Conservation (phyloP, 495 filamentous ascomycete genomes). For the Sordaria brevicollis region DNA sequence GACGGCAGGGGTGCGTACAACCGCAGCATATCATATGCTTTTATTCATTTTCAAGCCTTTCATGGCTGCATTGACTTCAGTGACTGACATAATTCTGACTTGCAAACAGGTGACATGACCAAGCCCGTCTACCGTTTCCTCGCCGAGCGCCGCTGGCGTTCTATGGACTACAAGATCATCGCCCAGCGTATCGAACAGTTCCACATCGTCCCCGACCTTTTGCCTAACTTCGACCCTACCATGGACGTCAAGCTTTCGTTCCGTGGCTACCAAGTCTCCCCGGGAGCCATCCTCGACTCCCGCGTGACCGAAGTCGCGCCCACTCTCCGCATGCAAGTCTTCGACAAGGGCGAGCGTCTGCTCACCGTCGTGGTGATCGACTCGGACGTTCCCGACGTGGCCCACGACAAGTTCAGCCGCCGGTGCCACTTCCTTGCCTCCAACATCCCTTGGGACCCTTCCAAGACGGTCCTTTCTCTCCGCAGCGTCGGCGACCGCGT, state of each 20-base stretch:
- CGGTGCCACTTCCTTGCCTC: slow-evolving; percentile 77
- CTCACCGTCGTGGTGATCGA: slow-evolving; percentile 81
- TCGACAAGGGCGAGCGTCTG: slow-evolving; percentile 68
- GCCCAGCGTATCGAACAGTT: slow-evolving; percentile 84
- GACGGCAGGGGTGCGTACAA: slow-evolving; percentile 74
- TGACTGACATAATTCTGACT: not conserved
- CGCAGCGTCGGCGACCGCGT: slow-evolving; percentile 20
- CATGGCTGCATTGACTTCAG: not conserved
- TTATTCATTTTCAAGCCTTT: too few species aligned
- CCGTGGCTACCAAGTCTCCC: slow-evolving; percentile 50
- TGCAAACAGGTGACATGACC: slow-evolving; percentile 69
- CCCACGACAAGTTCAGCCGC: slow-evolving; percentile 66
- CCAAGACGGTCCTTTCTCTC: slow-evolving; percentile 36
- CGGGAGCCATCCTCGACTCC: slow-evolving; percentile 70
- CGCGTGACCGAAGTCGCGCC: slow-evolving; percentile 56
- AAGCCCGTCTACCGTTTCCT: slow-evolving; percentile 94
- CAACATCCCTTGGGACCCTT: slow-evolving; percentile 45
- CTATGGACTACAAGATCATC: slow-evolving; percentile 58
- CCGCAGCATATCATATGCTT: too few species aligned
- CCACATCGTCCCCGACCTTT: slow-evolving; percentile 84
- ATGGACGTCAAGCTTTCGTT: slow-evolving; percentile 76
- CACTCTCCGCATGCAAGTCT: slow-evolving; percentile 72
- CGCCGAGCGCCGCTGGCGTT: slow-evolving; percentile 76
- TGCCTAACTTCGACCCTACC: slow-evolving; percentile 69
- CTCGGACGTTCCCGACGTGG: slow-evolving; percentile 74